Evolutionary conservation across 2,329 filamentous ascomycete genomes (phyloP).

Genomic region (Piedraia hortae): DNA sequence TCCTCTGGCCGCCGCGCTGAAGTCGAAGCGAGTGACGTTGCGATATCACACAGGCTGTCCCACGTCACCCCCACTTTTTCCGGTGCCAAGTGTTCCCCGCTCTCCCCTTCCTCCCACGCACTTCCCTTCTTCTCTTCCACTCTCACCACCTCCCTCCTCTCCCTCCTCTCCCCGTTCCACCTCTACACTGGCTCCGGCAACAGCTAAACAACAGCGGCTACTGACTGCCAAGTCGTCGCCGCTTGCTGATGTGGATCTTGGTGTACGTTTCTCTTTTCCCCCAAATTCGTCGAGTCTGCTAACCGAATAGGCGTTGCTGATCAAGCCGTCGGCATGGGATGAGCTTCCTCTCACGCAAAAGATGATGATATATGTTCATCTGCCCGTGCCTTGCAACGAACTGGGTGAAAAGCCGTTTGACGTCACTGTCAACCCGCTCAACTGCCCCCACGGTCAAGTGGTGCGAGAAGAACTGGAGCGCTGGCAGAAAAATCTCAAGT

Average conservation of each 20-base stretch:
- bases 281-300: neutral
- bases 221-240: constrained; percentile 7
- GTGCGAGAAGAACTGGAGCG: constrained; percentile 26
- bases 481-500: constrained; percentile 27
- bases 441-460: constrained; percentile 17
- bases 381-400: constrained; percentile 6
- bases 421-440: constrained; percentile 14
- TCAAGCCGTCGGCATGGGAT: constrained; percentile 9
- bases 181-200: constrained; percentile 3
- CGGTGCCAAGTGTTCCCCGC: too few relatives aligned
- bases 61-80: neutral
- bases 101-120: too few relatives aligned
- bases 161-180: neutral
- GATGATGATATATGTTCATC: constrained; percentile 8
- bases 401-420: constrained; percentile 10
- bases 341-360: constrained; percentile 6
- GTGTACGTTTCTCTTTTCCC: constrained; percentile 3
- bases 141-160: constrained; percentile 1
- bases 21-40: constrained; percentile 1
- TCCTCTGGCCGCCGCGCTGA: constrained; percentile 1
- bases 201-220: constrained; percentile 9
- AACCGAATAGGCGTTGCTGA: constrained; percentile 8
- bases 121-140: neutral
- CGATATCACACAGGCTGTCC: neutral
- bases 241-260: constrained; percentile 7